Conservation (phyloP, 163 green algal genomes). For the Prototheca cutis region DNA sequence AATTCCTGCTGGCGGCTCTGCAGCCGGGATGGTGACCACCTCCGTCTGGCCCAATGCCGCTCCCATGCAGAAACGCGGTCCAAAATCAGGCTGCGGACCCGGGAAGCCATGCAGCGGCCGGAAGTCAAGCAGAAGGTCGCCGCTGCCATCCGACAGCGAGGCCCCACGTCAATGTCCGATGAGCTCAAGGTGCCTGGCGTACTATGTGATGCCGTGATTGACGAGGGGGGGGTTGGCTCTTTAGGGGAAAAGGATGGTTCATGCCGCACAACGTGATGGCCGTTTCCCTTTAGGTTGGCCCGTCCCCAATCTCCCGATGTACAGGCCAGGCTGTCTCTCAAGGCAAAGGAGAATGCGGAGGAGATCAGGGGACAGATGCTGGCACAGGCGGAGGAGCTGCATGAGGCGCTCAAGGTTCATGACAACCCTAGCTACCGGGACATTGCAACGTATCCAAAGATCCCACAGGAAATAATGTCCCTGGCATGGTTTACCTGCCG, state of each 20-base stretch:
- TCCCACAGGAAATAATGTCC: neutral
- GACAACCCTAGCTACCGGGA: neutral
- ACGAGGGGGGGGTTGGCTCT: too few species aligned
- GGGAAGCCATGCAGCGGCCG: slow-evolving; percentile 39
- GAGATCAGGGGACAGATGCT: neutral
- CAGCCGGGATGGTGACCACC: too few species aligned
- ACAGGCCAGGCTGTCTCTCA: neutral
- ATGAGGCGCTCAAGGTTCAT: neutral
- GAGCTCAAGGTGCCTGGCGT: too few species aligned
- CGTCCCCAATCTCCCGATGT: neutral
- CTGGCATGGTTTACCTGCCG: neutral
- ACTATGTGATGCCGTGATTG: too few species aligned
- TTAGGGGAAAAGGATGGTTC: too few species aligned
- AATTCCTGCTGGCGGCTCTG: too few species aligned
- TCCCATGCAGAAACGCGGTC: slow-evolving; percentile 44
- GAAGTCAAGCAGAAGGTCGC: slow-evolving; percentile 32
- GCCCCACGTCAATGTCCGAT: too few species aligned
- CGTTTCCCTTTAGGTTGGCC: too few species aligned
- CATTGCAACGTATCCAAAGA: neutral
- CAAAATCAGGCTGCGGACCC: slow-evolving; percentile 40
- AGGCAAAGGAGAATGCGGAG: neutral
- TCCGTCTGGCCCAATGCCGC: too few species aligned
- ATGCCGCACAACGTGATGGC: too few species aligned
- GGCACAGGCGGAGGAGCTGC: neutral
- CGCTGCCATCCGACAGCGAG: too few species aligned